These are phyloP conservation scores for Arxiozyma telluris DNA, from an alignment of 1,139 yeast species.

Conservation along the genomic window DNA sequence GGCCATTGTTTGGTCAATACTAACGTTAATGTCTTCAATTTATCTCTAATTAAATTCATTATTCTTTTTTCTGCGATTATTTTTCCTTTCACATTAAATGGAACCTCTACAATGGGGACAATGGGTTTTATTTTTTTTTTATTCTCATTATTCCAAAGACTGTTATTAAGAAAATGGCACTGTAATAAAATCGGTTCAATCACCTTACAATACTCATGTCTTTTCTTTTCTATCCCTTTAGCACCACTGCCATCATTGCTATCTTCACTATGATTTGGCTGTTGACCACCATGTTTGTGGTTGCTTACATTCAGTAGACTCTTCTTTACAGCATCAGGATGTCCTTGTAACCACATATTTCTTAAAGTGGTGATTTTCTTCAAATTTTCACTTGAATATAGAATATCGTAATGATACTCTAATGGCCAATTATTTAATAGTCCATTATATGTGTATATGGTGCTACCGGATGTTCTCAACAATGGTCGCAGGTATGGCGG, in stretches of 20 bases:
- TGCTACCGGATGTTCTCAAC: not conserved
- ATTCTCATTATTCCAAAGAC: not conserved
- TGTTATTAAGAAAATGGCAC: slow-evolving; percentile 1
- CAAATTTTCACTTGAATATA: not conserved
- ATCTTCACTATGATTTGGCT: not conserved
- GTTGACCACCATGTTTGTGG: not conserved
- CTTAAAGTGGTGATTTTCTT: not conserved
- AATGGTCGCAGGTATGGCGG: slow-evolving; percentile 8
- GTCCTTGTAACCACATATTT: slow-evolving; percentile 1
- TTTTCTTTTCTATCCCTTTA: not conserved
- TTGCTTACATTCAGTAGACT: not conserved
- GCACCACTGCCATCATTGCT: not conserved
- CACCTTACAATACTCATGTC: not conserved
- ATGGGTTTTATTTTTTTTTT: not conserved
- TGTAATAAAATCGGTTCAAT: slow-evolving; percentile 6
- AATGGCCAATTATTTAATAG: slow-evolving; percentile 9
- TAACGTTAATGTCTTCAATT: not conserved
- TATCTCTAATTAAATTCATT: slow-evolving; percentile 3
- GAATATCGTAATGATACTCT: slow-evolving; percentile 5
- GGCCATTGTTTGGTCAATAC: slow-evolving; percentile 4
- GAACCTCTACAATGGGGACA: slow-evolving; percentile 5
- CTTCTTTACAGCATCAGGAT: not conserved
- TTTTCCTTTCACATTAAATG: slow-evolving; percentile 6
- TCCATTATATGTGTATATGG: not conserved
- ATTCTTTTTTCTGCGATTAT: slow-evolving; percentile 4